Percentiles rank a stretch among this genome's conserved stretches.
Evolutionary conservation across 2,329 filamentous ascomycete genomes (phyloP).

Genomic region (Talaromyces sp.): DNA sequence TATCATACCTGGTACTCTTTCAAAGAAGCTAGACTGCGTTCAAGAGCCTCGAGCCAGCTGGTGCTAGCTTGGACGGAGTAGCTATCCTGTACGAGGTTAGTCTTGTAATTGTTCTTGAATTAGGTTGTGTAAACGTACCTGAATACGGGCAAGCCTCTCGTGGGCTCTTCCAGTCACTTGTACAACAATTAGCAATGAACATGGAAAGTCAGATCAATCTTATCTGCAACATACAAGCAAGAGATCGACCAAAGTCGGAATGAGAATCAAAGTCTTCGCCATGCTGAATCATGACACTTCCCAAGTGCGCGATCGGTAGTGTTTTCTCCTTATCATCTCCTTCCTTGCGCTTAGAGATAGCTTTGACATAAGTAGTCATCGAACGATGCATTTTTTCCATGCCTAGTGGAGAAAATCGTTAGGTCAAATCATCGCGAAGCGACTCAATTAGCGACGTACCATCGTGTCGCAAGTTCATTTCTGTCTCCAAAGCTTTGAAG

Average conservation of each 20-base stretch:
- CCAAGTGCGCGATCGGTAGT: constrained; percentile 73
- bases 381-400: constrained; percentile 87
- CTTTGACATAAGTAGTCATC: constrained; percentile 83
- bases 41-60: constrained; percentile 87
- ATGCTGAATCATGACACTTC: constrained; percentile 80
- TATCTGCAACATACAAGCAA: constrained; percentile 58
- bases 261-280: constrained; percentile 89
- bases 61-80: constrained; percentile 75
- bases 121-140: constrained; percentile 37
- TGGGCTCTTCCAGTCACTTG: constrained; percentile 77
- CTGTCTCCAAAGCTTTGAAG: constrained; percentile 82
- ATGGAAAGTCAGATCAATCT: neutral
- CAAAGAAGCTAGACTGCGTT: constrained; percentile 87
- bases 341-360: constrained; percentile 78
- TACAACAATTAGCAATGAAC: constrained; percentile 11
- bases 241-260: constrained; percentile 85
- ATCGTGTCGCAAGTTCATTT: constrained; percentile 86
- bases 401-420: constrained; percentile 1
- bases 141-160: constrained; percentile 78
- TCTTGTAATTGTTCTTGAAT: neutral
- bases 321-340: constrained; percentile 85
- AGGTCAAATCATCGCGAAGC: neutral
- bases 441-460: constrained; percentile 53
- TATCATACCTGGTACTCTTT: constrained; percentile 85
- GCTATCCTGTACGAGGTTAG: constrained; percentile 53